These are phyloP conservation scores for Paralagenidium karlingii DNA, from an alignment of 352 stramenopile genomes.

Conservation along the genomic window DNA sequence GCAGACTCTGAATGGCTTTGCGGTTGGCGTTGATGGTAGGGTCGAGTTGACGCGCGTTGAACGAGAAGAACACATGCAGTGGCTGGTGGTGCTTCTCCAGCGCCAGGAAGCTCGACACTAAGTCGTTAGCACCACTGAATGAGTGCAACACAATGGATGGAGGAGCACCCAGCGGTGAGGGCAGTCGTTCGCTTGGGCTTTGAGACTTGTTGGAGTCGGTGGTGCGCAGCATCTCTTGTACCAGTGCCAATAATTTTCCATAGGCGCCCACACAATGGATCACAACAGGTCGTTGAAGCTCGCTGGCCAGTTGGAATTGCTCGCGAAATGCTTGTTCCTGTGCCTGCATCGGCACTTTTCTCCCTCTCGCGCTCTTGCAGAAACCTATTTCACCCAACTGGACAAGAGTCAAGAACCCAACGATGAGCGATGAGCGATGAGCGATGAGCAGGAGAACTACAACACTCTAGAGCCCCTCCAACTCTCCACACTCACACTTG, in stretches of 20 bases:
- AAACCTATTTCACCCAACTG: slow-evolving; percentile 70
- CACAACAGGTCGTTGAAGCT: slow-evolving; percentile 40
- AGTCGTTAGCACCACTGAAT: slow-evolving; percentile 38
- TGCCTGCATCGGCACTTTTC: slow-evolving; percentile 19
- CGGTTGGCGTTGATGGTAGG: too few species aligned
- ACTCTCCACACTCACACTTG: slow-evolving; percentile 36
- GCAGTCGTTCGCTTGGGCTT: slow-evolving; percentile 8
- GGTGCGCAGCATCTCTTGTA: slow-evolving; percentile 27
- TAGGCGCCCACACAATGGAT: slow-evolving; percentile 66
- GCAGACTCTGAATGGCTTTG: slow-evolving; percentile 18
- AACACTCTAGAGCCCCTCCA: not conserved
- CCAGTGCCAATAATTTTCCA: slow-evolving; percentile 51
- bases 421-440: not conserved
- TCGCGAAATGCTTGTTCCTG: slow-evolving; percentile 33
- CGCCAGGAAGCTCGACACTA: slow-evolving; percentile 34
- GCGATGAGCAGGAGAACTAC: too few species aligned
- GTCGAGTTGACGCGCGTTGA: slow-evolving; percentile 70
- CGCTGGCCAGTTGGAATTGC: slow-evolving; percentile 33
- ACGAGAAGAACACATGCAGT: slow-evolving; percentile 52
- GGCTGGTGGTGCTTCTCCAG: slow-evolving; percentile 8
- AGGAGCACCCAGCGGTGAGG: too few species aligned
- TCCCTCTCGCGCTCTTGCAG: slow-evolving; percentile 50
- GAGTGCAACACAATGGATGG: slow-evolving; percentile 55
- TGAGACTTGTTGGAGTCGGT: too few species aligned
- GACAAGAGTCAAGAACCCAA: slow-evolving; percentile 1